Base-by-base conservation (phyloP, 352 stramenopile genomes). In the Pythium oligandrum region DNA sequence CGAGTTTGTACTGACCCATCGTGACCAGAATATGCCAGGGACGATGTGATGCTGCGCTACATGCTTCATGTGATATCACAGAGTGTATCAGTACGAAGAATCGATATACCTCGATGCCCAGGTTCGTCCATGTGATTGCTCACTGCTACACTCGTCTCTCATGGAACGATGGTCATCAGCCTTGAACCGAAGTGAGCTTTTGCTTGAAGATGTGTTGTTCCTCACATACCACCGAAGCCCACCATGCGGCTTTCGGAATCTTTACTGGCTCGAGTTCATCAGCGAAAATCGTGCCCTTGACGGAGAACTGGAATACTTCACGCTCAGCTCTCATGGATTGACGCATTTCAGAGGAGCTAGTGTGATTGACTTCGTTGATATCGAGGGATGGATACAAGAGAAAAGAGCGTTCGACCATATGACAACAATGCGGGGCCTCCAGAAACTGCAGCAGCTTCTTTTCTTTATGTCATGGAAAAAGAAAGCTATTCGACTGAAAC, bases 381-480 rank as follows among this genome's bases (percentile, higher is more conserved):
- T 86, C 26, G 49, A 59, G 8, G 66, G 55, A 26, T 88, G 79
- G 79, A 57, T 90, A n/a, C 53, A 75, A 30, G 77, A 90, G 38
- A 90, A 88, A 62, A 66, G 71, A 4, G 79, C 73, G 7, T 90
- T 90, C 48, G 79, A 88, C 61, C 64, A 79, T 51, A 88, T 90
- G 72, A 83, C 77, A 3, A 75, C 45, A 12, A 88, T 90, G 74
- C 54, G 70, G 4, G 73, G 76, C 0, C 52, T 90, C 2, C 57
- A 80, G 47, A 77, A 74, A 56, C 80, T 89, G 12, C 74, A 90
- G 54, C 70, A 73, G 17, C 75, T 90, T 55, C 60, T 90, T 12
- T 90, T 88, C 53, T 90, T 88, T 52, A 77, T 85, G 43, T 85
- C 72, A 5, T 90, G 78, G 78, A 88, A 86, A 36, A 68, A 66